Evolutionary conservation across 2,329 filamentous ascomycete genomes (phyloP).

Genomic region (Fusarium circinatum): DNA sequence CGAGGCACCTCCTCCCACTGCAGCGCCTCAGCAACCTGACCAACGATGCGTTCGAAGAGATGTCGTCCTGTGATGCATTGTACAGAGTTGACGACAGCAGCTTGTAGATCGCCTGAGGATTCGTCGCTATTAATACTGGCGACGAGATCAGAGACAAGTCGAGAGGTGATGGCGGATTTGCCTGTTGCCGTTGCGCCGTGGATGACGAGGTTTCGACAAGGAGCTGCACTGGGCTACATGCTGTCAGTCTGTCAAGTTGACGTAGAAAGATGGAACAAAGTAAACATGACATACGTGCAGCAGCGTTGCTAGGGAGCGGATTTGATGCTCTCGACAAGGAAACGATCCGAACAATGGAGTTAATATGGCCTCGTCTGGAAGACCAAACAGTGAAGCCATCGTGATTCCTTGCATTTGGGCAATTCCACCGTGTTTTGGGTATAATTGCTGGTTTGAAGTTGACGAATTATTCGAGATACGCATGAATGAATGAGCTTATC

Average conservation of each 20-base stretch:
- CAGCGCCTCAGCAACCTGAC: slow-evolving; percentile 65
- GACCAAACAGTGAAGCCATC: slow-evolving; percentile 58
- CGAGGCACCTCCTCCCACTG: slow-evolving; percentile 60
- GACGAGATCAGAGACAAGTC: slow-evolving; percentile 50
- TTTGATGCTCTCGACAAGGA: slow-evolving; percentile 68
- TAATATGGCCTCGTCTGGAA: slow-evolving; percentile 63
- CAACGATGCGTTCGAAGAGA: slow-evolving; percentile 76
- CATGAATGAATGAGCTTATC: background rate
- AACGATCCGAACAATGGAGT: slow-evolving; percentile 59
- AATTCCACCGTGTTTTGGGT: background rate
- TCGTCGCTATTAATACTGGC: slow-evolving; percentile 23
- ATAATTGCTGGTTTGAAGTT: slow-evolving; percentile 18
- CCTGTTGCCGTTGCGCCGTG: slow-evolving; percentile 89
- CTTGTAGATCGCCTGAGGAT: slow-evolving; percentile 54
- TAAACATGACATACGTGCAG: slow-evolving; percentile 59
- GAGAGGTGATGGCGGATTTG: slow-evolving; percentile 77
- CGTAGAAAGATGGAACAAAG: background rate
- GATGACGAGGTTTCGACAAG: slow-evolving; percentile 78
- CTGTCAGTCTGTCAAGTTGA: background rate
- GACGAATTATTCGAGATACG: background rate
- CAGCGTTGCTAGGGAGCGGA: slow-evolving; percentile 66
- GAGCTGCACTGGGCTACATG: slow-evolving; percentile 70
- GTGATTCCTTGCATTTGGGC: background rate
- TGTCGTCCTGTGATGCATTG: slow-evolving; percentile 85
- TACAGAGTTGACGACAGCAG: slow-evolving; percentile 73